A percentile compares a stretch with the other conserved stretches of the same genome.
phyloP scores from a whole-genome alignment of 805 yeast genomes.

The Candida coleopterorum region DNA sequence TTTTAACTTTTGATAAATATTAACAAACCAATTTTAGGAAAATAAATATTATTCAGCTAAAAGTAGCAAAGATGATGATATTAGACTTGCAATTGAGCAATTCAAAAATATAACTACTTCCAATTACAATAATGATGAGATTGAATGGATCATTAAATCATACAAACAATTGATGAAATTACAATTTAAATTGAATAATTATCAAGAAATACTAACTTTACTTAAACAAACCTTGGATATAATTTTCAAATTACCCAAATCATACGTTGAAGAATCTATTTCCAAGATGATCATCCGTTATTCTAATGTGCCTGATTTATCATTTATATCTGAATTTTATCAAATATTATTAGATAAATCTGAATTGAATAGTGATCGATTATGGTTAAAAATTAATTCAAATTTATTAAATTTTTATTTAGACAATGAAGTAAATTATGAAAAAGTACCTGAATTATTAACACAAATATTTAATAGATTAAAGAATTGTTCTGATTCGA shows the following conservation, averaged over 20 bases:
- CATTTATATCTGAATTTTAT: conserved; percentile 27
- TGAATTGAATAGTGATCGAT: conserved; percentile 27
- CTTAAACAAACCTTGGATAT: conserved; percentile 20
- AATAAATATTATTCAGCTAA: conserved; percentile 35
- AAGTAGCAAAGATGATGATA: conserved; percentile 31
- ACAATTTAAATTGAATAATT: conserved; percentile 18
- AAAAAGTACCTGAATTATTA: conserved; percentile 29
- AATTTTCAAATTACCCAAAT: conserved; percentile 25
- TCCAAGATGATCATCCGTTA: conserved; percentile 32
- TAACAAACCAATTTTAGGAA: conserved; percentile 18
- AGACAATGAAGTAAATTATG: conserved; percentile 7
- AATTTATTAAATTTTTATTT: conserved; percentile 32
- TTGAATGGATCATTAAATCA: conserved; percentile 35
- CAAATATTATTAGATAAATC: conserved; percentile 21
- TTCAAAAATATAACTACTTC: conserved; percentile 13
- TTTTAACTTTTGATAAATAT: too few species aligned
- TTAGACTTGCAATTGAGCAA: conserved; percentile 18
- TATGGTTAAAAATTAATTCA: conserved; percentile 46
- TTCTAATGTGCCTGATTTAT: conserved; percentile 21
- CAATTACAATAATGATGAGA: conserved; percentile 12
- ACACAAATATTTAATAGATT: conserved; percentile 33
- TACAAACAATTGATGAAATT: conserved; percentile 40
- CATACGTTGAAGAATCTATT: conserved; percentile 36
- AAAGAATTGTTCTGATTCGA: conserved; percentile 37
- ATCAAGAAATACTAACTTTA: conserved; percentile 17